Conservation (phyloP, 148 eudicot species). For the Cornus controversa region DNA sequence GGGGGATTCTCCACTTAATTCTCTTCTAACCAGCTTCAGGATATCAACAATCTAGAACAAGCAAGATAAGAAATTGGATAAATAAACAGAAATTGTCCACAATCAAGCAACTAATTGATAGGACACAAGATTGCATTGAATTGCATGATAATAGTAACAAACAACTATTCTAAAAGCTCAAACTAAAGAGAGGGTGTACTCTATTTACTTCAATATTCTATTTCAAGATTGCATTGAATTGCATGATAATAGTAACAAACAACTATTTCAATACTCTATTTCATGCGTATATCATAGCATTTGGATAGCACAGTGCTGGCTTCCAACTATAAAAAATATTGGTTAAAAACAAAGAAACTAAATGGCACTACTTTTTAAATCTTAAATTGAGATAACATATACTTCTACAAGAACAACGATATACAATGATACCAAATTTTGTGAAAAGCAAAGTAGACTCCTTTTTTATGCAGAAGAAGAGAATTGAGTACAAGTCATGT, state of each 20-base stretch:
- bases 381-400: not conserved
- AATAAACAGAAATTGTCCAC: not conserved
- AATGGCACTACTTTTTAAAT: not conserved
- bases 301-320: too few species aligned
- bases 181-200: too few species aligned
- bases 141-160: not conserved
- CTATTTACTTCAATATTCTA: too few species aligned
- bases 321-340: too few species aligned
- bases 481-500: not conserved
- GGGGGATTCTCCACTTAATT: slow-evolving; percentile 51
- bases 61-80: not conserved
- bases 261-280: too few species aligned
- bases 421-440: not conserved
- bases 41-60: slow-evolving; percentile 75
- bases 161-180: too few species aligned
- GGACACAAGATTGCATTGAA: not conserved
- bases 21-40: slow-evolving; percentile 65
- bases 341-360: not conserved
- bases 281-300: too few species aligned
- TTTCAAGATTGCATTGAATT: not conserved
- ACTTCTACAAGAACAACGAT: not conserved
- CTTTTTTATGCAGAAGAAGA: not conserved
- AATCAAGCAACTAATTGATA: not conserved
- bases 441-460: not conserved
- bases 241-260: not conserved